These are phyloP conservation scores for Barbarea vulgaris DNA, from an alignment of 345 rosid genomes.

Conservation along the genomic window DNA sequence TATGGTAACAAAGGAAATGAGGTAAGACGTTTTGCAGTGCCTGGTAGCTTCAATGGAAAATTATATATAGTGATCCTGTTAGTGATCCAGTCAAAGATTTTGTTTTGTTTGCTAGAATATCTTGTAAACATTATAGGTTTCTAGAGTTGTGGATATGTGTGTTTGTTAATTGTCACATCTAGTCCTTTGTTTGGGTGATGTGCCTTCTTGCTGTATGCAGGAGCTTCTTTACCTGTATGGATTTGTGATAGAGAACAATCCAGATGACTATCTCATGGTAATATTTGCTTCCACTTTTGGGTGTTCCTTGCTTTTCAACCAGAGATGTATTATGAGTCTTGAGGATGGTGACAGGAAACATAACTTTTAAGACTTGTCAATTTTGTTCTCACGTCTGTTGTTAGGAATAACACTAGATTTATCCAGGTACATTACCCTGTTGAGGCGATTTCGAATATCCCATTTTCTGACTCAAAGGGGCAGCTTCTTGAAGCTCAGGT, in stretches of 20 bases:
- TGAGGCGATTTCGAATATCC: slow-evolving; percentile 68
- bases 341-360: slow-evolving; percentile 15
- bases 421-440: slow-evolving; percentile 87
- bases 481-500: slow-evolving; percentile 93
- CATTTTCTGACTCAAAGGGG: slow-evolving; percentile 72
- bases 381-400: slow-evolving; percentile 23
- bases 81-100: slow-evolving; percentile 4
- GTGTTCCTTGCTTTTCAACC: background rate
- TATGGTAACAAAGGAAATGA: slow-evolving; percentile 97
- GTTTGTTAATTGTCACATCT: slow-evolving; percentile 1
- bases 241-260: slow-evolving; percentile 78
- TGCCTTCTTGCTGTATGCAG: slow-evolving; percentile 48
- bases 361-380: slow-evolving; percentile 17
- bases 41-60: slow-evolving; percentile 22
- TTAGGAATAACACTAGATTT: slow-evolving; percentile 21
- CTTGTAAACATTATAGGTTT: background rate
- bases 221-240: slow-evolving; percentile 94
- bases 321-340: background rate
- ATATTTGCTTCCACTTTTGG: slow-evolving; percentile 2
- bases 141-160: background rate
- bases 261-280: slow-evolving; percentile 97
- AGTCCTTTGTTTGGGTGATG: slow-evolving; percentile 14
- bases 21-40: slow-evolving; percentile 48
- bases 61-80: slow-evolving; percentile 12
- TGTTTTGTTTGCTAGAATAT: slow-evolving; percentile 15